Percentiles rank a stretch among this genome's conserved stretches.
Conservation (phyloP, 177 flowering plant species). For the Vitis hybrid region DNA sequence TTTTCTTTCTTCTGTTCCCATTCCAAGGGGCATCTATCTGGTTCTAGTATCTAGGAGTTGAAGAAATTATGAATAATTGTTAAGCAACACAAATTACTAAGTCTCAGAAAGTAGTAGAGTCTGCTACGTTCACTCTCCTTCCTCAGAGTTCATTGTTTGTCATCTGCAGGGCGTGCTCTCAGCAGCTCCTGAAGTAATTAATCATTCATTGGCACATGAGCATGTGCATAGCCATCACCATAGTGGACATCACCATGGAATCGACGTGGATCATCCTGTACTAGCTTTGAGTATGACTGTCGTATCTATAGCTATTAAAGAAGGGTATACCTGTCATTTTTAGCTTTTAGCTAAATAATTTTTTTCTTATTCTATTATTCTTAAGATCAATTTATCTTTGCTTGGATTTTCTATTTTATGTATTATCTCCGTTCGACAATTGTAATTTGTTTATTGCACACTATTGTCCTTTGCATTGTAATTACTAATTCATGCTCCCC, state of each 20-base stretch:
- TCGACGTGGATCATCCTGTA: constrained; percentile 85
- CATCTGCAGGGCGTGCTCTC: constrained; percentile 59
- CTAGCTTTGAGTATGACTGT: constrained; percentile 84
- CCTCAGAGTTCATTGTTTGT: background rate
- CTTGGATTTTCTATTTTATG: too few relatives aligned
- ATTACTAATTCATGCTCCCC: too few relatives aligned
- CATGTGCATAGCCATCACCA: constrained; percentile 46
- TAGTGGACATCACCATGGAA: constrained; percentile 80
- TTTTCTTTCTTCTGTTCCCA: constrained; percentile 1
- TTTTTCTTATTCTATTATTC: background rate
- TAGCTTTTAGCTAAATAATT: background rate
- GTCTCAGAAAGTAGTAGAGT: background rate
- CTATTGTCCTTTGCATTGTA: too few relatives aligned
- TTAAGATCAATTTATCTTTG: too few relatives aligned
- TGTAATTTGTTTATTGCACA: too few relatives aligned
- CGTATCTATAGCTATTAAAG: constrained; percentile 74
- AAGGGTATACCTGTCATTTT: constrained; percentile 48
- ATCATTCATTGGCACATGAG: constrained; percentile 44
- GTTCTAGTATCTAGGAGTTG: too few relatives aligned
- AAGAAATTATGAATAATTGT: background rate
- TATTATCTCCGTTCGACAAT: too few relatives aligned
- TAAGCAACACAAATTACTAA: background rate
- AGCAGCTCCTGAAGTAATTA: constrained; percentile 53
- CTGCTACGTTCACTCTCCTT: background rate
- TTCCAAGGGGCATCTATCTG: too few relatives aligned